These are phyloP conservation scores for Phytophthora pseudosyringae DNA, from an alignment of 352 stramenopile genomes.

Conservation along the genomic window DNA sequence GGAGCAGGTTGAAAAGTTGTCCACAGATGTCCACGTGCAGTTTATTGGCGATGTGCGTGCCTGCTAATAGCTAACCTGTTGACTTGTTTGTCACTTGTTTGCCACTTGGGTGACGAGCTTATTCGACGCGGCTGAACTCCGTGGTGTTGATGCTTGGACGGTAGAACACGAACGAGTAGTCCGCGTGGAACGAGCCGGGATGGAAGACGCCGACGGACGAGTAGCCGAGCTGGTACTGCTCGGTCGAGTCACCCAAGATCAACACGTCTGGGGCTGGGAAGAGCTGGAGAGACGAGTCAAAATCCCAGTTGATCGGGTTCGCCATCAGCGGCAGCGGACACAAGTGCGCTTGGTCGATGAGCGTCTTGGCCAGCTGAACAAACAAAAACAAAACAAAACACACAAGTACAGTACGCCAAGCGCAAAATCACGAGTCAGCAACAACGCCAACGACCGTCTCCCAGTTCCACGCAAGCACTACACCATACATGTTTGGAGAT, in stretches of 20 bases:
- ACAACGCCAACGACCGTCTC: slow-evolving; percentile 1
- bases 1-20: slow-evolving; percentile 6
- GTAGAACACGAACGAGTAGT: slow-evolving; percentile 89
- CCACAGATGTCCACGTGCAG: neutral
- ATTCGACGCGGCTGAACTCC: slow-evolving; percentile 87
- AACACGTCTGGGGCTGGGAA: slow-evolving; percentile 93
- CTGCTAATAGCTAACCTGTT: too few species aligned
- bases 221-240: slow-evolving; percentile 87
- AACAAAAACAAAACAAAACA: slow-evolving; percentile 6
- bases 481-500: slow-evolving; percentile 83
- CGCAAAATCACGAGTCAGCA: slow-evolving; percentile 3
- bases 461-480: slow-evolving; percentile 1
- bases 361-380: slow-evolving; percentile 83
- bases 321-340: slow-evolving; percentile 88
- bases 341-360: slow-evolving; percentile 95
- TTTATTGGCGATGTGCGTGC: too few species aligned
- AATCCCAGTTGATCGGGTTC: slow-evolving; percentile 95
- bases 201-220: slow-evolving; percentile 84
- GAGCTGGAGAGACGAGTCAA: slow-evolving; percentile 91
- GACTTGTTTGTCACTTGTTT: too few species aligned
- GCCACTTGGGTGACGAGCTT: slow-evolving; percentile 3
- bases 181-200: slow-evolving; percentile 81
- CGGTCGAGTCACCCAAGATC: slow-evolving; percentile 82
- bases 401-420: neutral
- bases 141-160: slow-evolving; percentile 83